Percentiles rank a stretch among this genome's conserved stretches.
phyloP scores from a whole-genome alignment of 371 early-diverging fungal genomes.

The Rhizopus arrhizus region DNA sequence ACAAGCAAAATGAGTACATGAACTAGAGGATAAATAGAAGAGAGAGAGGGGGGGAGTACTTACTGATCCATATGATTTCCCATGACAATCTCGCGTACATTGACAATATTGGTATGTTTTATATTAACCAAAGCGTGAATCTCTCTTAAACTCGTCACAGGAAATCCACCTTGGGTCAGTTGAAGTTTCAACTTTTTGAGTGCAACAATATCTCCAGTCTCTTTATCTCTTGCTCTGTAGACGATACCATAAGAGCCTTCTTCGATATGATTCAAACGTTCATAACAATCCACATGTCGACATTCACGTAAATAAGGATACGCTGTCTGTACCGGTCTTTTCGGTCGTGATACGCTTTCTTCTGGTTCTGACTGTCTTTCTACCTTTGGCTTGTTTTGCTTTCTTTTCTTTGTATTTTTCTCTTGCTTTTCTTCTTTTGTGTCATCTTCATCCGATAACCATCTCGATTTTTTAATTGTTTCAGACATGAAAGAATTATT shows the following conservation, averaged over 20 bases:
- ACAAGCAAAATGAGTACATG: neutral
- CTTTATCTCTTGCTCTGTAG: slow-evolving; percentile 91
- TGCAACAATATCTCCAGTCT: slow-evolving; percentile 94
- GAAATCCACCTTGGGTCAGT: slow-evolving; percentile 95
- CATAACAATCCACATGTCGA: slow-evolving; percentile 83
- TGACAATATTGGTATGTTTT: slow-evolving; percentile 93
- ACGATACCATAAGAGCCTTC: slow-evolving; percentile 99
- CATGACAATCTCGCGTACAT: slow-evolving; percentile 90
- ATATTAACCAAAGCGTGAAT: slow-evolving; percentile 86
- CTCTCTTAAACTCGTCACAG: slow-evolving; percentile 90
- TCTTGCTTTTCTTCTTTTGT: slow-evolving; percentile 10
- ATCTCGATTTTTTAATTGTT: slow-evolving; percentile 35
- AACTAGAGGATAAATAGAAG: neutral
- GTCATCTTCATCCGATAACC: slow-evolving; percentile 43
- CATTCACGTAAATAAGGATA: slow-evolving; percentile 53
- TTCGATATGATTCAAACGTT: slow-evolving; percentile 93
- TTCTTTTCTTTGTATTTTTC: slow-evolving; percentile 3
- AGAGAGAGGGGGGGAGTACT: slow-evolving; percentile 1
- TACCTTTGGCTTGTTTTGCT: slow-evolving; percentile 7
- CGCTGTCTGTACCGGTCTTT: neutral
- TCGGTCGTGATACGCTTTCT: slow-evolving; percentile 8
- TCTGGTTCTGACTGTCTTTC: slow-evolving; percentile 6
- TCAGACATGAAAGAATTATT: slow-evolving; percentile 10
- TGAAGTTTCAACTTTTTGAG: slow-evolving; percentile 97
- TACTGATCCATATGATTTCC: slow-evolving; percentile 78